Percentiles rank a stretch among this genome's conserved stretches.
These are phyloP conservation scores for Stagonosporopsis cucurbitacearum DNA, from an alignment of 2,329 filamentous ascomycete species.

Conservation along the genomic window DNA sequence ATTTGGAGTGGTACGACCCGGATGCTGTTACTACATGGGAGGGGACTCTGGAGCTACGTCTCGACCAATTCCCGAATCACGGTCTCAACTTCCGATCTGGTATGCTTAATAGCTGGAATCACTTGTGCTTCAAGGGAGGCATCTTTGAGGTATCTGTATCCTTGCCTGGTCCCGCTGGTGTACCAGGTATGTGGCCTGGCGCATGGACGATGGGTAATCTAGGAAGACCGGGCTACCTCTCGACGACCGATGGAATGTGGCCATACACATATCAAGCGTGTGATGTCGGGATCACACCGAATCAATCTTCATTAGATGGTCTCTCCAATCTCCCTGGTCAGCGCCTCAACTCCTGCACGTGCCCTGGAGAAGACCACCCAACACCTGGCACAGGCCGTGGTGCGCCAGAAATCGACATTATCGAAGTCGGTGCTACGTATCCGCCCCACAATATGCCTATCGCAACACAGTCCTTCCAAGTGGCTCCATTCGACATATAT, in stretches of 20 bases:
- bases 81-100: constrained; percentile 56
- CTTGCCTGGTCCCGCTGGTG: constrained; percentile 58
- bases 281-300: constrained; percentile 58
- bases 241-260: constrained; percentile 62
- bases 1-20: constrained; percentile 60
- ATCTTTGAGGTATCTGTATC: constrained; percentile 61
- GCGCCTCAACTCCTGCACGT: constrained; percentile 54
- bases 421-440: constrained; percentile 57
- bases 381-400: constrained; percentile 56
- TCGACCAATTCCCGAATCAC: constrained; percentile 57
- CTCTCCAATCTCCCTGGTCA: constrained; percentile 54
- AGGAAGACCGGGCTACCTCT: constrained; percentile 59
- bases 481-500: constrained; percentile 58
- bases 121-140: constrained; percentile 62
- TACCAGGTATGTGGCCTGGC: constrained; percentile 60
- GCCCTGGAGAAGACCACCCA: constrained; percentile 55
- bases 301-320: constrained; percentile 55
- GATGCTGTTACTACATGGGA: constrained; percentile 59
- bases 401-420: constrained; percentile 58
- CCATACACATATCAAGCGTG: constrained; percentile 62
- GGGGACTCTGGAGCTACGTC: constrained; percentile 54
- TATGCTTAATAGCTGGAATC: constrained; percentile 62
- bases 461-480: constrained; percentile 57
- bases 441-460: constrained; percentile 48
- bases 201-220: constrained; percentile 63